phyloP scores from a whole-genome alignment of 1,284 basidiomycete genomes.

The Ceratobasidium sp. region DNA sequence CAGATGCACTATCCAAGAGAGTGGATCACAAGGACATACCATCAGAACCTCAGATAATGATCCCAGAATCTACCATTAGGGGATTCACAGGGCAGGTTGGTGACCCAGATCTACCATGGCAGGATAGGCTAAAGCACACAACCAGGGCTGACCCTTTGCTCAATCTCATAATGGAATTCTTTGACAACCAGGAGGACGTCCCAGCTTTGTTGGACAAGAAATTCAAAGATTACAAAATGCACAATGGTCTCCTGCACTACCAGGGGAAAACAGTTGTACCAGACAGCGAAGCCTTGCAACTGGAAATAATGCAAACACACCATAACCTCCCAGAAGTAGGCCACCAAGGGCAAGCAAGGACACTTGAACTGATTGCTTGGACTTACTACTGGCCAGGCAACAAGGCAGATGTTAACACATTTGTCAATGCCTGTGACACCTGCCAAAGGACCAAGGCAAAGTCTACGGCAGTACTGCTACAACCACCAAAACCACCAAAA shows the following conservation, averaged over 20 bases:
- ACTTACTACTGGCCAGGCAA: constrained; percentile 51
- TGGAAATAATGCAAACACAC: constrained; percentile 52
- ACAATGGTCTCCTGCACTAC: constrained; percentile 15
- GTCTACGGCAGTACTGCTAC: too few species aligned
- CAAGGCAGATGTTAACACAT: constrained; percentile 47
- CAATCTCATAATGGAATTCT: too few species aligned
- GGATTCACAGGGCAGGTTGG: not conserved
- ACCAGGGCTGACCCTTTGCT: too few species aligned
- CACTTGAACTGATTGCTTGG: constrained; percentile 47
- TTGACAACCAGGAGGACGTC: too few species aligned
- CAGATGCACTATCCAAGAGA: constrained; percentile 61
- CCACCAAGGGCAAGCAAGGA: constrained; percentile 62
- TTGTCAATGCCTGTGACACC: constrained; percentile 50
- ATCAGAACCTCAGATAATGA: constrained; percentile 49
- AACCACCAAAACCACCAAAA: constrained; percentile 46
- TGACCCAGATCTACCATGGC: too few species aligned
- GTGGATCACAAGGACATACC: constrained; percentile 58
- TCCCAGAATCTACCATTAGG: not conserved
- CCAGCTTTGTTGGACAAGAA: too few species aligned
- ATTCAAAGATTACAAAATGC: too few species aligned
- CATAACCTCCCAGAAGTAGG: constrained; percentile 57
- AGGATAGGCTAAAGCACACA: constrained; percentile 20
- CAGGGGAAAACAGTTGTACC: constrained; percentile 49
- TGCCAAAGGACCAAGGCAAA: constrained; percentile 51
- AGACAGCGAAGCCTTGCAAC: too few species aligned